Percentiles rank a stretch among this genome's conserved stretches.
Conservation (phyloP, 2,329 filamentous ascomycete genomes). For the Zasmidium citrigriseum region DNA sequence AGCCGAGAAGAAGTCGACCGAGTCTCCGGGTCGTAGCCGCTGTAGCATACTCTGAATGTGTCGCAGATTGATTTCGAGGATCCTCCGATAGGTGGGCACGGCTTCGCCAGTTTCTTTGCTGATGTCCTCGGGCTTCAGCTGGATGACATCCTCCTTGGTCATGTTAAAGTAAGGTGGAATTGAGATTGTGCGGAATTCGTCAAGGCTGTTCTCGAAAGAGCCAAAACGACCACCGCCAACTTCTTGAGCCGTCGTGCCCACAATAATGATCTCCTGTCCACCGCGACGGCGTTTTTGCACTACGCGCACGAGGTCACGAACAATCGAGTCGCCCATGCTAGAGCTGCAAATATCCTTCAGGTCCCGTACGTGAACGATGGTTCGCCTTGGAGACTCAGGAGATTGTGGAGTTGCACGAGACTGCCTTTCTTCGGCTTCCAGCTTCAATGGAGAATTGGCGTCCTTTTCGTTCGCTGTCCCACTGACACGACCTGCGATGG, state of each 20-base stretch:
- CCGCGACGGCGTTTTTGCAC: conserved; percentile 71
- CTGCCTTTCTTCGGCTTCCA: conserved; percentile 1
- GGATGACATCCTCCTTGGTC: conserved; percentile 15
- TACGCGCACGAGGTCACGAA: conserved; percentile 68
- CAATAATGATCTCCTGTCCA: conserved; percentile 71
- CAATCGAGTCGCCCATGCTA: conserved; percentile 66
- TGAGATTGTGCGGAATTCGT: conserved; percentile 55
- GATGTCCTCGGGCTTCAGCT: conserved; percentile 11
- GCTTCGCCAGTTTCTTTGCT: conserved; percentile 8
- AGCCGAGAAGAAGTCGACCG: conserved; percentile 22
- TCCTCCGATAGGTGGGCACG: conserved; percentile 24
- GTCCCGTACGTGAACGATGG: conserved; percentile 73
- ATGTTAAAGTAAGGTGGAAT: conserved; percentile 51
- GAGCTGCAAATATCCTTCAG: conserved; percentile 75
- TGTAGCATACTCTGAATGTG: conserved; percentile 65
- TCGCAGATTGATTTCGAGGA: conserved; percentile 60
- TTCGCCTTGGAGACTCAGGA: conserved; percentile 33
- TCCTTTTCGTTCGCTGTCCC: neutral
- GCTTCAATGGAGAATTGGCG: neutral
- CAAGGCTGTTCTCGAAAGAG: conserved; percentile 28
- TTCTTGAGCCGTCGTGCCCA: conserved; percentile 71
- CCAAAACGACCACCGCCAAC: conserved; percentile 12
- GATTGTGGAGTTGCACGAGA: neutral
- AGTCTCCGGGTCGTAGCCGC: conserved; percentile 40
- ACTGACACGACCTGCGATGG: conserved; percentile 14